Evolutionary conservation across 192 early-diverging fungal genomes (phyloP).

Genomic region (Umbelopsis isabellina): DNA sequence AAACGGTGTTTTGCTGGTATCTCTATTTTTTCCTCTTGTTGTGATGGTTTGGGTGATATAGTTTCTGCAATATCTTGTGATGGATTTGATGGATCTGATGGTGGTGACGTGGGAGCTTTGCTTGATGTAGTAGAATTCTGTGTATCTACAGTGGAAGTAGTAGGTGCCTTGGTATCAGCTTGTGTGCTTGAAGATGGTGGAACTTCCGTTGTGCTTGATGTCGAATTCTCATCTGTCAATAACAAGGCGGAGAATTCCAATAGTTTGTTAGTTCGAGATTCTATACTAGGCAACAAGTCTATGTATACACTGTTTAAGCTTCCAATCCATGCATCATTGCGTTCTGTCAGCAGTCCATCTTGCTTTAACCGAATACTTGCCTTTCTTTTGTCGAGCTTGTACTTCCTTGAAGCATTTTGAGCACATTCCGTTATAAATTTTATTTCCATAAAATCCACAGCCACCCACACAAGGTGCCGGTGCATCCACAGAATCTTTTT

Average conservation of each 20-base stretch:
- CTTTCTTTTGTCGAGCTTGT: slow-evolving; percentile 44
- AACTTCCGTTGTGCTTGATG: neutral
- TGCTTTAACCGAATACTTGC: slow-evolving; percentile 1
- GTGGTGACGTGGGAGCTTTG: too few relatives aligned
- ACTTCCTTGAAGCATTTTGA: slow-evolving; percentile 77
- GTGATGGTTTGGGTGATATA: neutral
- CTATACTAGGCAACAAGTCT: too few relatives aligned
- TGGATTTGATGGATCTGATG: too few relatives aligned
- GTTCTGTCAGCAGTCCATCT: neutral
- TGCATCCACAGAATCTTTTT: slow-evolving; percentile 63
- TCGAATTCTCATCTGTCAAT: neutral
- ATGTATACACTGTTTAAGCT: too few relatives aligned
- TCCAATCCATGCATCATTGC: too few relatives aligned
- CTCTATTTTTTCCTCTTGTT: neutral
- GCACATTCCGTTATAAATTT: slow-evolving; percentile 74
- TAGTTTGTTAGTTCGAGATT: too few relatives aligned
- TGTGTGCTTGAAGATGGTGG: neutral
- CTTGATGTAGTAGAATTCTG: too few relatives aligned
- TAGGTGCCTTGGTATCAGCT: neutral
- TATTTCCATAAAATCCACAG: slow-evolving; percentile 77
- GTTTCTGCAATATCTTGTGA: neutral
- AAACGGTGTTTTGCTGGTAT: too few relatives aligned
- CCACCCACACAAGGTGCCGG: slow-evolving; percentile 67
- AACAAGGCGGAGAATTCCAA: too few relatives aligned
- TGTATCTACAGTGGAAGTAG: neutral